Evolutionary conservation across 352 stramenopile species (phyloP), one percentile per base, ranked within the genome.

Genomic region (Pythium chondricola): DNA sequence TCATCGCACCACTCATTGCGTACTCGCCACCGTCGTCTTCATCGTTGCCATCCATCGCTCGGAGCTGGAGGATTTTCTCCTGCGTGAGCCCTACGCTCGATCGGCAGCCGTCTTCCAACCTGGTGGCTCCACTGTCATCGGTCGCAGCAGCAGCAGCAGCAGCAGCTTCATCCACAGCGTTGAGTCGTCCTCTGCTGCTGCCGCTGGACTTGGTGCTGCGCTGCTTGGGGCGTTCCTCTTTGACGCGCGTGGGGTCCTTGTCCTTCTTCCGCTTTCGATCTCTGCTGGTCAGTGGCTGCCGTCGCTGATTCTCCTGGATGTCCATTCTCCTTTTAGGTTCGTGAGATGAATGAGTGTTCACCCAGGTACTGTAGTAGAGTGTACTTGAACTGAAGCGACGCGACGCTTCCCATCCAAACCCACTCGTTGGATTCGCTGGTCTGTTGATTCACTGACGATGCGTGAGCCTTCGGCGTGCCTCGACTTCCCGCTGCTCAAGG

Each of bases 401-500:
- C 56, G 56, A 43, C 48, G 22, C 25, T 63, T 63, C 47, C 40
- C n/a, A n/a, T n/a, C n/a, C n/a, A n/a, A n/a, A n/a, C n/a, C n/a
- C n/a, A n/a, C n/a, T n/a, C n/a, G n/a, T n/a, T n/a, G n/a, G n/a
- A n/a, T n/a, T n/a, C n/a, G n/a, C n/a, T n/a, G n/a, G n/a, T n/a
- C n/a, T n/a, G n/a, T n/a, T n/a, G n/a, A n/a, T n/a, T n/a, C n/a
- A n/a, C n/a, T n/a, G n/a, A n/a, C n/a, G 17, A 26, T 29, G 33
- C 10, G 71, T 74, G 71, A 46, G 7, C 29, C 20, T 27, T 41
- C 79, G 40, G 72, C 60, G 10, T 72, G 71, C 62, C 86, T 73
- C 44, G 76, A 91, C 47, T 88, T 91, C 48, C 74, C 76, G 21
- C 42, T 85, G 43, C 71, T 88, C 39, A 76, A 85, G 43, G 76